phyloP scores from a whole-genome alignment of 352 stramenopile genomes.

The Globisporangium sylvaticum region DNA sequence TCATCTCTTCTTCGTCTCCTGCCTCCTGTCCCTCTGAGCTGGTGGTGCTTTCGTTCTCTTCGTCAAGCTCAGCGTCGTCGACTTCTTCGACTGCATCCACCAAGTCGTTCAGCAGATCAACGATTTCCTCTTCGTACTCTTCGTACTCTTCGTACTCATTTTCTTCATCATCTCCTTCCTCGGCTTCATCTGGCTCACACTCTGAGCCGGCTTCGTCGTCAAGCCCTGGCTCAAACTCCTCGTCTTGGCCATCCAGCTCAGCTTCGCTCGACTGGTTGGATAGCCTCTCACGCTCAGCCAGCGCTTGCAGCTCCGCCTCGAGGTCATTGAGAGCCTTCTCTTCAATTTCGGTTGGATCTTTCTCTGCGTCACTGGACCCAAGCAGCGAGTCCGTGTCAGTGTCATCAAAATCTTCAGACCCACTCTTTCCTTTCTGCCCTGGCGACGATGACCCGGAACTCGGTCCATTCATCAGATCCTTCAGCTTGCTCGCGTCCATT shows the following conservation, averaged over 20 bases:
- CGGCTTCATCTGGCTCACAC: constrained; percentile 14
- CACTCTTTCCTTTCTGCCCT: constrained; percentile 1
- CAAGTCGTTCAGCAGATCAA: constrained; percentile 24
- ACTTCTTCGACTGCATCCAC: constrained; percentile 13
- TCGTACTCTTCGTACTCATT: constrained; percentile 6
- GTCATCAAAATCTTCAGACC: constrained; percentile 3
- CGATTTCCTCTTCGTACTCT: constrained; percentile 23
- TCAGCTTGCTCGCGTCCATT: constrained; percentile 43
- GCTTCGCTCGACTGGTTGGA: constrained; percentile 1
- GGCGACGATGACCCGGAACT: not conserved
- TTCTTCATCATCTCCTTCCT: not conserved
- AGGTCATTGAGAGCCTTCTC: constrained; percentile 12
- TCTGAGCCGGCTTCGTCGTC: constrained; percentile 15
- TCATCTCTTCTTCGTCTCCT: constrained; percentile 7
- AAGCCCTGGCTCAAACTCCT: constrained; percentile 1
- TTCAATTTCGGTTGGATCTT: constrained; percentile 12
- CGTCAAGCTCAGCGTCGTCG: constrained; percentile 7
- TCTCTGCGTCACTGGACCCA: constrained; percentile 6
- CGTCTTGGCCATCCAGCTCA: not conserved
- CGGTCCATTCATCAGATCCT: constrained; percentile 29
- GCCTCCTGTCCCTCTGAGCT: not conserved
- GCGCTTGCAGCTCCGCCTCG: constrained; percentile 10
- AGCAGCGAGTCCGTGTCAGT: constrained; percentile 10
- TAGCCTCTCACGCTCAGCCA: not conserved
- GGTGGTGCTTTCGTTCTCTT: constrained; percentile 13